Percentiles rank a stretch among this genome's conserved stretches.
Evolutionary conservation across 345 rosid genomes (phyloP).

Genomic region (Dovyalis caffra): DNA sequence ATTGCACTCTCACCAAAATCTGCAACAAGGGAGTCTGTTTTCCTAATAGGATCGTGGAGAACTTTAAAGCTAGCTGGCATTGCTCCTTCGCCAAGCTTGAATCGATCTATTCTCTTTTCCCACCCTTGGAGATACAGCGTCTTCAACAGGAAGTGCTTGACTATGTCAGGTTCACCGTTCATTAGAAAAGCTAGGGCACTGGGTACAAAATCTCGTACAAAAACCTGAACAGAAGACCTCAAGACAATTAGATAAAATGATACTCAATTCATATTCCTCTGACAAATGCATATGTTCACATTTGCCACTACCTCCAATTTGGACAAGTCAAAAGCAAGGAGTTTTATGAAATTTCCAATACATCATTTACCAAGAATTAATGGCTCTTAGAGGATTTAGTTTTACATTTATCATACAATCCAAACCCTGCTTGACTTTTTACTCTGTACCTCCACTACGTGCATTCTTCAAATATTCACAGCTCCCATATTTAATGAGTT

Average conservation of each 20-base stretch:
- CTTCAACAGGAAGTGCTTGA: conserved; percentile 67
- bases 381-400: neutral
- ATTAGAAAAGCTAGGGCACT: conserved; percentile 78
- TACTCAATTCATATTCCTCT: neutral
- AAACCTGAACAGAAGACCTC: conserved; percentile 42
- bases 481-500: neutral
- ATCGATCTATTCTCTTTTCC: conserved; percentile 64
- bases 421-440: neutral
- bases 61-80: conserved; percentile 92
- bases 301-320: neutral
- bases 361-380: neutral
- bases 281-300: neutral
- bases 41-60: conserved; percentile 63
- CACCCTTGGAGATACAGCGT: conserved; percentile 69
- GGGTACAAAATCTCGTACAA: conserved; percentile 81
- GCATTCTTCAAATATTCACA: neutral
- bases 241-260: neutral
- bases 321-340: neutral
- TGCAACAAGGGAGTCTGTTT: conserved; percentile 60
- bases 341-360: neutral
- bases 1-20: conserved; percentile 87
- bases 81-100: conserved; percentile 78
- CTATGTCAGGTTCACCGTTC: conserved; percentile 76
- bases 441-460: neutral
- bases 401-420: neutral